Evolutionary conservation across 805 yeast species (phyloP).

Genomic region (Starmerella kuoi): DNA sequence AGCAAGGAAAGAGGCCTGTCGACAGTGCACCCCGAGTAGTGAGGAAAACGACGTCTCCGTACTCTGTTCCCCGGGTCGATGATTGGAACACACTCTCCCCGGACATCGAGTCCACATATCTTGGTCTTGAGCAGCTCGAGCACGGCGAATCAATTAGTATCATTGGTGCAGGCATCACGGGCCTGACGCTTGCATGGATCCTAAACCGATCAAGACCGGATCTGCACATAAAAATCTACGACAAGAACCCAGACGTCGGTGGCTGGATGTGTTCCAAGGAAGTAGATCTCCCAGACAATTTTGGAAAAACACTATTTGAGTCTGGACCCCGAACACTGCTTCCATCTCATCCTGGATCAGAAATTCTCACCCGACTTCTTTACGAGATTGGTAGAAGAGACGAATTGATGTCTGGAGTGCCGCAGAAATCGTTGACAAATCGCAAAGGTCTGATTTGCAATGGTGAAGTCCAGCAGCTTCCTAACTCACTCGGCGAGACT

Average conservation of each 20-base stretch:
- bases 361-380: conserved; percentile 24
- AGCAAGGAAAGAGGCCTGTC: neutral
- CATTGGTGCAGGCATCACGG: conserved; percentile 82
- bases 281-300: conserved; percentile 11
- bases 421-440: conserved; percentile 49
- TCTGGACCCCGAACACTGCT: conserved; percentile 87
- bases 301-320: conserved; percentile 36
- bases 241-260: conserved; percentile 45
- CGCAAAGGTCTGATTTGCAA: conserved; percentile 48
- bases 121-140: conserved; percentile 24
- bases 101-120: conserved; percentile 23
- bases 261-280: conserved; percentile 51
- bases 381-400: conserved; percentile 35
- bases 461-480: conserved; percentile 26
- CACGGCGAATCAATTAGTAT: conserved; percentile 45
- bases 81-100: conserved; percentile 26
- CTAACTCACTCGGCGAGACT: conserved; percentile 18
- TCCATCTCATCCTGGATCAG: conserved; percentile 64
- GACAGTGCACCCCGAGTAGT: neutral
- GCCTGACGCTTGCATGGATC: conserved; percentile 41
- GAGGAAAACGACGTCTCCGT: neutral
- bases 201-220: conserved; percentile 67
- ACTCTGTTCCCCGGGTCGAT: neutral
- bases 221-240: conserved; percentile 49
- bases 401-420: conserved; percentile 48